Percentiles rank a stretch among this genome's conserved stretches.
These are phyloP conservation scores for Chalciporus piperatus DNA, from an alignment of 768 basidiomycete species.

Conservation along the genomic window DNA sequence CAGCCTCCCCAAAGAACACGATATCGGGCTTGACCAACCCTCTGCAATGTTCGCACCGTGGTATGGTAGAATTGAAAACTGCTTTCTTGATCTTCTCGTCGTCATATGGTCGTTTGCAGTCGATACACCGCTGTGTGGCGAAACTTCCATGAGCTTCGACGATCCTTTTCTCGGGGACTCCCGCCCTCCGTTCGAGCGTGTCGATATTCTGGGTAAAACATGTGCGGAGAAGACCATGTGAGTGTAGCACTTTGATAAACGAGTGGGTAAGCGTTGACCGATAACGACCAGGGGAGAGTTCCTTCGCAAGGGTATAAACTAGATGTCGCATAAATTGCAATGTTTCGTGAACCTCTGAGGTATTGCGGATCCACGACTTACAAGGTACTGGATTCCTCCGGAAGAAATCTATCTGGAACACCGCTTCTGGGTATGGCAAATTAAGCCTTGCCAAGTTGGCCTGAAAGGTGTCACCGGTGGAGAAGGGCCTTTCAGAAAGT, in stretches of 20 bases:
- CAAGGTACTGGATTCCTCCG: slow-evolving; percentile 75
- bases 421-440: slow-evolving; percentile 91
- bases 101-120: slow-evolving; percentile 60
- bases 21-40: slow-evolving; percentile 93
- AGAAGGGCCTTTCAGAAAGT: neutral
- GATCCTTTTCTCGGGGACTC: slow-evolving; percentile 68
- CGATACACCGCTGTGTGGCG: slow-evolving; percentile 79
- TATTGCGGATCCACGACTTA: slow-evolving; percentile 33
- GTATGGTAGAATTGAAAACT: slow-evolving; percentile 53
- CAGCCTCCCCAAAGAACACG: slow-evolving; percentile 86
- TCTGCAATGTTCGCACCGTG: slow-evolving; percentile 63
- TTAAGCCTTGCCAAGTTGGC: slow-evolving; percentile 74
- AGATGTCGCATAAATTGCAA: neutral
- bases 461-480: slow-evolving; percentile 35
- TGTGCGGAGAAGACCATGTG: slow-evolving; percentile 63
- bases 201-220: slow-evolving; percentile 94
- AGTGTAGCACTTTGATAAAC: slow-evolving; percentile 79
- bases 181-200: slow-evolving; percentile 83
- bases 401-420: slow-evolving; percentile 92
- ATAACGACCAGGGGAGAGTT: slow-evolving; percentile 88
- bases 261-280: slow-evolving; percentile 88
- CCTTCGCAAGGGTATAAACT: slow-evolving; percentile 92
- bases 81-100: slow-evolving; percentile 64
- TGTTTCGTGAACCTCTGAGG: neutral
- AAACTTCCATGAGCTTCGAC: slow-evolving; percentile 98